Conservation (phyloP, 2,329 filamentous ascomycete genomes). For the Blastomyces silverae region DNA sequence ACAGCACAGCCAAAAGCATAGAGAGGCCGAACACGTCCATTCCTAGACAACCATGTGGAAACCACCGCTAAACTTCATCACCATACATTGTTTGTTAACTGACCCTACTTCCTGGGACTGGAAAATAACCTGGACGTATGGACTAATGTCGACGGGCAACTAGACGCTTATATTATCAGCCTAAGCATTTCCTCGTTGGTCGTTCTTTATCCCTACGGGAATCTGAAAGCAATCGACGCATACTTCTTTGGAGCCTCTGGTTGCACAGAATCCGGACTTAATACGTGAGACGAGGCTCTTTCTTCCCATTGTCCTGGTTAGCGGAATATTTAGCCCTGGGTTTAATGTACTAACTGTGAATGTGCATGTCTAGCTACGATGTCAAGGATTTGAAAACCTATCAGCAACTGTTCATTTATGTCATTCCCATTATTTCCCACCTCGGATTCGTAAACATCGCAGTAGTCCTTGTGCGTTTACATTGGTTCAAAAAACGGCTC, state of each 20-base stretch:
- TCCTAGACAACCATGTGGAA: slow-evolving; percentile 12
- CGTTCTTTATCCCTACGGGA: slow-evolving; percentile 37
- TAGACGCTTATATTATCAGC: slow-evolving; percentile 38
- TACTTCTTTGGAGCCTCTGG: slow-evolving; percentile 47
- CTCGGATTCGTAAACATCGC: slow-evolving; percentile 46
- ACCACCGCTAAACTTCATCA: slow-evolving; percentile 12
- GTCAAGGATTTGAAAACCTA: slow-evolving; percentile 46
- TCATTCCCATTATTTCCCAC: slow-evolving; percentile 46
- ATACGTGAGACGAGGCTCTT: slow-evolving; percentile 34
- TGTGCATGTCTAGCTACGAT: slow-evolving; percentile 39
- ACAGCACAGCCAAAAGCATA: background rate
- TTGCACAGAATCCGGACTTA: slow-evolving; percentile 47
- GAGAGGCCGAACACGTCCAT: too few species aligned
- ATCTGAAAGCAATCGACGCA: slow-evolving; percentile 41
- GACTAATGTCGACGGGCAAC: background rate
- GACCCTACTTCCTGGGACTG: background rate
- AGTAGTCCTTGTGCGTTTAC: slow-evolving; percentile 44
- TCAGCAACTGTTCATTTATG: slow-evolving; percentile 49
- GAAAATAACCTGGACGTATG: background rate
- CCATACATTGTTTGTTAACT: slow-evolving; percentile 12
- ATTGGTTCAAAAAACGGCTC: slow-evolving; percentile 46
- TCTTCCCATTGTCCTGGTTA: background rate
- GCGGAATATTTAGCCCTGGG: background rate
- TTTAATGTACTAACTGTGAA: background rate
- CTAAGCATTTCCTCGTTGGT: slow-evolving; percentile 33